These are phyloP conservation scores for Diaporthe humulicola DNA, from an alignment of 2,329 filamentous ascomycete species.

Conservation along the genomic window DNA sequence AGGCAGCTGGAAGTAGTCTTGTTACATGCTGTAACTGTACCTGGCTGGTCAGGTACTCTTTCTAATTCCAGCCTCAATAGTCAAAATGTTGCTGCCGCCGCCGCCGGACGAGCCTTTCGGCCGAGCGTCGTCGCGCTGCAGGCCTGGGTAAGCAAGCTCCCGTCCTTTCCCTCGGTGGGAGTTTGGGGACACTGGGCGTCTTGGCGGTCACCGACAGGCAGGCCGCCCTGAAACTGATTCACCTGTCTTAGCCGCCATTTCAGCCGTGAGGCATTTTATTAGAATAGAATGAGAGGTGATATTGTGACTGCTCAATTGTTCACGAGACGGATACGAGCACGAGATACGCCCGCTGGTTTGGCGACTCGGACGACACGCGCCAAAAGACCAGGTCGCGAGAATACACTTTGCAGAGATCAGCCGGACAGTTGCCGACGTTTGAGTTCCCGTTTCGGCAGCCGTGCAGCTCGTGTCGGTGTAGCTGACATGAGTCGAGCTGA, in stretches of 20 bases:
- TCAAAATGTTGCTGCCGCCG: neutral
- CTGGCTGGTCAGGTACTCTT: neutral
- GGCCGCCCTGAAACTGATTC: neutral
- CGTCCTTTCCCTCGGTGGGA: slow-evolving; percentile 10
- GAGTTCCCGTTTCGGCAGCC: slow-evolving; percentile 18
- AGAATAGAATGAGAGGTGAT: neutral
- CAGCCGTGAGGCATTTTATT: slow-evolving; percentile 16
- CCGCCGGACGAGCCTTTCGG: slow-evolving; percentile 21
- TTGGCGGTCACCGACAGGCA: neutral
- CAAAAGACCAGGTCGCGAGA: neutral
- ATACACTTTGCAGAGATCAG: slow-evolving; percentile 10
- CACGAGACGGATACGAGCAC: slow-evolving; percentile 17
- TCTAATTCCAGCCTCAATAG: neutral
- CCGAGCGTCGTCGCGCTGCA: slow-evolving; percentile 3
- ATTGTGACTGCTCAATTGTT: neutral
- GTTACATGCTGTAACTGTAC: slow-evolving; percentile 5
- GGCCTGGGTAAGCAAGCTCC: slow-evolving; percentile 13
- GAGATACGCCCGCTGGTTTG: neutral
- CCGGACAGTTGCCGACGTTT: slow-evolving; percentile 7
- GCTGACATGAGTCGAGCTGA: slow-evolving; percentile 23
- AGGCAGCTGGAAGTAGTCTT: slow-evolving; percentile 20
- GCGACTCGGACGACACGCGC: neutral
- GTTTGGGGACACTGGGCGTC: neutral
- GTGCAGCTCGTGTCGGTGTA: slow-evolving; percentile 22
- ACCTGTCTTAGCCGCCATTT: neutral